Base-by-base conservation (phyloP, 148 eudicot species). In the Camellia granthamiana region DNA sequence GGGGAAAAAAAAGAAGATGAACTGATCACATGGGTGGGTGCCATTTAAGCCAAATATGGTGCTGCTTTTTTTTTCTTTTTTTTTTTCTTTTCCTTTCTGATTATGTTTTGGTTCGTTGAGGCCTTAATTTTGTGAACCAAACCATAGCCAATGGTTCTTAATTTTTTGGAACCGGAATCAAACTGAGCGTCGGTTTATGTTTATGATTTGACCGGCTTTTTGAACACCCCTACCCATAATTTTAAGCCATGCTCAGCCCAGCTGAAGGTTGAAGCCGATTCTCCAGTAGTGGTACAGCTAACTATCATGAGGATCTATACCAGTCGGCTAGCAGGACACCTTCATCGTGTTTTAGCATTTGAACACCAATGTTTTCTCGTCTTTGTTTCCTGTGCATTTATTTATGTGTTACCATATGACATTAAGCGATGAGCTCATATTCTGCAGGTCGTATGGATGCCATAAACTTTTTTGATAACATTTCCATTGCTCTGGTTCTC, bases 391-490 rank as follows among this genome's bases (percentile, higher is more conserved):
- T 12, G 41, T 42, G 71, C 47, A 69, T 44, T 56, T 11, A 16
- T n/a, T n/a, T 69, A 8, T 44, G 8, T 46, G 3, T 16, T 23
- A 69, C 10, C 46, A 7, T 15, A 43, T n/a, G n/a, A n/a, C n/a
- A n/a, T 43, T 23, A 43, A 76, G 41, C 0, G 41, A 67, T 41
- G 60, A 30, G 19, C 30, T 81, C 21, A 18, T 38, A 21, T 58
- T 73, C 41, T 66, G 19, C 84, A 84, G 87, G 84, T 8, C 70
- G 62, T 43, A 16, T 69, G n/a, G 77, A 78, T 74, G 74, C 76
- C 21, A 54, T 78, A 14, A 70, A 77, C 61, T 52, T 75, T 56
- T 84, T 84, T 41, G 84, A 84, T 63, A 5, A 60, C 63, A 19
- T 61, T 16, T 82, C 82, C 54, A 78, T 77, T 21, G 42, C 74